Conservation (phyloP, 345 rosid species). For the Mercurialis annua region DNA sequence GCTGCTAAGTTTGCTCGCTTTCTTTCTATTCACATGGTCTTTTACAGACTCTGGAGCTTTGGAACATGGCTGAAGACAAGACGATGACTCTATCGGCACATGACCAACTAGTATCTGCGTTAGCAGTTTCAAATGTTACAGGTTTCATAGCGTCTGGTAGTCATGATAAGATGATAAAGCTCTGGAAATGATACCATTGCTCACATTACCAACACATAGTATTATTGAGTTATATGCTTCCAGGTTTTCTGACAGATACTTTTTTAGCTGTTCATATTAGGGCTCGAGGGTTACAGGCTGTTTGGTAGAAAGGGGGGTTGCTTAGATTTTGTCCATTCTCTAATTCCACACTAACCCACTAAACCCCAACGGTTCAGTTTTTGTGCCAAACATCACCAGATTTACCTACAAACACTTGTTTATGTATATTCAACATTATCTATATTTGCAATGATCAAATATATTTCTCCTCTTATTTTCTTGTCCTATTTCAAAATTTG, state of each 20-base stretch:
- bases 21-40: not conserved
- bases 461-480: no score
- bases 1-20: constrained; percentile 6
- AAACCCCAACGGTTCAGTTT: not conserved
- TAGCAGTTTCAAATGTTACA: constrained; percentile 40
- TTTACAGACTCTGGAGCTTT: constrained; percentile 46
- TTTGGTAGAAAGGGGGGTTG: constrained; percentile 5
- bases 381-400: no score
- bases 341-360: constrained; percentile 7
- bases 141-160: constrained; percentile 48
- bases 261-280: constrained; percentile 8
- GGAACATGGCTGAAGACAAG: constrained; percentile 45
- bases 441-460: no score
- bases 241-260: constrained; percentile 14
- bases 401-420: no score
- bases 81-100: constrained; percentile 39
- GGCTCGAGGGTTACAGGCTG: not conserved
- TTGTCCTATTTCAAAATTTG: no score
- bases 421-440: no score
- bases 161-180: constrained; percentile 42
- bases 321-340: constrained; percentile 7
- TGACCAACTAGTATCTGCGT: constrained; percentile 35
- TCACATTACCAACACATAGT: not conserved
- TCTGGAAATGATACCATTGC: constrained; percentile 43
- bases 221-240: not conserved